Evolutionary conservation across 805 yeast species (phyloP).

Genomic region (Lipomyces yamanashiensis): DNA sequence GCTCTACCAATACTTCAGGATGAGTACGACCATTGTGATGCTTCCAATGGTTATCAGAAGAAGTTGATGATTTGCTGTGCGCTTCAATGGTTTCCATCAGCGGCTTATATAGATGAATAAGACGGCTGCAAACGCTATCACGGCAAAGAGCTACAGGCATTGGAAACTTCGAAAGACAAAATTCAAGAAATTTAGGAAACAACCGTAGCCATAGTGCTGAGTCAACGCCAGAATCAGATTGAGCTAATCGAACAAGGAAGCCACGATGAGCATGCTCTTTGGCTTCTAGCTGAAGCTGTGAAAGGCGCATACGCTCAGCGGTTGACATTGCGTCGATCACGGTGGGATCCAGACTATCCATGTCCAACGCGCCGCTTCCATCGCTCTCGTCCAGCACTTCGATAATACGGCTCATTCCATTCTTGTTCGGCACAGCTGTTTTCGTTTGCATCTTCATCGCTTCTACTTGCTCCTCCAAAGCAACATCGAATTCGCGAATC

Average conservation of each 20-base stretch:
- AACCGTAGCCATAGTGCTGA: conserved; percentile 94
- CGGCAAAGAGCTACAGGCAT: conserved; percentile 93
- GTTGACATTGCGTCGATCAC: conserved; percentile 55
- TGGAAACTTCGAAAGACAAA: conserved; percentile 81
- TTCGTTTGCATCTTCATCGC: conserved; percentile 35
- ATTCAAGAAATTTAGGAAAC: conserved; percentile 73
- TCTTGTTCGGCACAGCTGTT: conserved; percentile 17
- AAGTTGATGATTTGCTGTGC: conserved; percentile 28
- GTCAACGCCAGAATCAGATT: conserved; percentile 92
- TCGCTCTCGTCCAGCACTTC: conserved; percentile 76
- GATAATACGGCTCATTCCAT: conserved; percentile 50
- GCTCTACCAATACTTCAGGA: conserved; percentile 69
- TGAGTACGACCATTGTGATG: conserved; percentile 45
- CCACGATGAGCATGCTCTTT: conserved; percentile 52
- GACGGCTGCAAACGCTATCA: conserved; percentile 82
- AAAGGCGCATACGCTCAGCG: conserved; percentile 76
- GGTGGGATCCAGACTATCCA: conserved; percentile 1
- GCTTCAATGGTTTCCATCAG: conserved; percentile 42
- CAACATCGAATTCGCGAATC: conserved; percentile 87
- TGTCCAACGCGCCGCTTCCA: conserved; percentile 60
- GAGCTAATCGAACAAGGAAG: conserved; percentile 76
- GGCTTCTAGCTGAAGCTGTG: conserved; percentile 57
- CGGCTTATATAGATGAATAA: conserved; percentile 70
- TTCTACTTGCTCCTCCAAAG: conserved; percentile 61
- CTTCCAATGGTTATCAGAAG: conserved; percentile 27